A percentile compares a stretch with the other conserved stretches of the same genome.
Evolutionary conservation across 202 grass and related monocot species (phyloP).

Genomic region (Dendrocalamus latiflorus): DNA sequence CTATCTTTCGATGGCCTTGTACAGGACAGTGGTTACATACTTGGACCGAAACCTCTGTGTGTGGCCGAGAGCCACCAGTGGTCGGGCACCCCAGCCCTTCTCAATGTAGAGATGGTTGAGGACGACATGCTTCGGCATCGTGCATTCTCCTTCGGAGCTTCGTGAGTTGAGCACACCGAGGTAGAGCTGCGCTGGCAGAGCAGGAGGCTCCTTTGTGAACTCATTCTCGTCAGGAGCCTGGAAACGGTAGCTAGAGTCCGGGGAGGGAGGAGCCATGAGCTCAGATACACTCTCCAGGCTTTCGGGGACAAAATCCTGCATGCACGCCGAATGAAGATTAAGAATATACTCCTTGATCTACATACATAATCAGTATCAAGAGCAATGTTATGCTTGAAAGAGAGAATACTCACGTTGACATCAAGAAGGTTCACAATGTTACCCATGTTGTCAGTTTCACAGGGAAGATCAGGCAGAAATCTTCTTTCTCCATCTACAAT

Average conservation of each 20-base stretch:
- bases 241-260: conserved; percentile 58
- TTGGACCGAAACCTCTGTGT: too few relatives aligned
- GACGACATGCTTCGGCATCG: too few relatives aligned
- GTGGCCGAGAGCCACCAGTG: too few relatives aligned
- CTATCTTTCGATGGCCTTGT: too few relatives aligned
- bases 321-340: not conserved
- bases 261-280: conserved; percentile 62
- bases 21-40: too few relatives aligned
- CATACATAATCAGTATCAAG: not conserved
- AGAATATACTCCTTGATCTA: not conserved
- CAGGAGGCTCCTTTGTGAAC: conserved; percentile 71
- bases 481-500: conserved; percentile 63
- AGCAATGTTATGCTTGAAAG: not conserved
- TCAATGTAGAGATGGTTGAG: too few relatives aligned
- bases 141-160: too few relatives aligned
- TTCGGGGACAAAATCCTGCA: conserved; percentile 72
- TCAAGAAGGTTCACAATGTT: conserved; percentile 65
- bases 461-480: conserved; percentile 52
- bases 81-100: too few relatives aligned
- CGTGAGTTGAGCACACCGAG: conserved; percentile 59
- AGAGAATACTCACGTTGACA: conserved; percentile 59
- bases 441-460: conserved; percentile 49
- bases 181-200: conserved; percentile 54
- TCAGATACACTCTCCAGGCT: conserved; percentile 60
- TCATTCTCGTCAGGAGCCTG: conserved; percentile 57